Percentiles rank a stretch among this genome's conserved stretches.
phyloP scores from a whole-genome alignment of 106 monocot genomes.

The Dendrobium chrysotoxum region DNA sequence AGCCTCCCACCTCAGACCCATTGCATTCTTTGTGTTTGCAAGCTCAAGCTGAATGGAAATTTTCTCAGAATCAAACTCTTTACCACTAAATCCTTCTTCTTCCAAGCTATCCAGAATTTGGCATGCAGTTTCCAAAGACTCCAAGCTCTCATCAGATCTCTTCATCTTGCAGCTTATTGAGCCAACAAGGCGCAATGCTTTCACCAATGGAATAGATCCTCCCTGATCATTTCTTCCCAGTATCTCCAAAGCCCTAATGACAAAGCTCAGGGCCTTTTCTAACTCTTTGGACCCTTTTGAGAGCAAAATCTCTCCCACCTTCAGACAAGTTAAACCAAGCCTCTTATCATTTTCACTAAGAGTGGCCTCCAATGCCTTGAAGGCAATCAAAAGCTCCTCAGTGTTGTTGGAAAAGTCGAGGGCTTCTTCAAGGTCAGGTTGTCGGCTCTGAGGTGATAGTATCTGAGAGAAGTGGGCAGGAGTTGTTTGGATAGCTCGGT shows the following conservation, averaged over 20 bases:
- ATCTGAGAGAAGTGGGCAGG: neutral
- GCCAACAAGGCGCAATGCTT: slow-evolving; percentile 54
- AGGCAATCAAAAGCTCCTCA: slow-evolving; percentile 32
- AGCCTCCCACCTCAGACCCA: slow-evolving; percentile 67
- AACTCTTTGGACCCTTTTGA: slow-evolving; percentile 22
- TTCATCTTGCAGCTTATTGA: slow-evolving; percentile 34
- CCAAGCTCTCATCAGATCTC: slow-evolving; percentile 59
- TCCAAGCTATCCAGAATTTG: slow-evolving; percentile 34
- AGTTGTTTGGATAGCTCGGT: neutral
- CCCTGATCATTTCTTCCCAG: slow-evolving; percentile 36
- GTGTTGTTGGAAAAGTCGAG: slow-evolving; percentile 28
- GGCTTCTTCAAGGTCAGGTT: neutral
- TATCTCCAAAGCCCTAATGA: slow-evolving; percentile 39
- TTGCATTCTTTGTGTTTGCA: slow-evolving; percentile 54
- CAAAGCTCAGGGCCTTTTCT: slow-evolving; percentile 47
- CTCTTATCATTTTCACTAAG: slow-evolving; percentile 15
- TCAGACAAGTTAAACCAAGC: slow-evolving; percentile 42
- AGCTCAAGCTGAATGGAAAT: slow-evolving; percentile 52
- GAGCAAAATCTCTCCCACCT: slow-evolving; percentile 47
- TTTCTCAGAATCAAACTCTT: slow-evolving; percentile 27
- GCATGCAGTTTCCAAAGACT: slow-evolving; percentile 49
- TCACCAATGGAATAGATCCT: slow-evolving; percentile 36
- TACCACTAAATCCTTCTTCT: slow-evolving; percentile 18
- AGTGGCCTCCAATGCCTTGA: slow-evolving; percentile 36
- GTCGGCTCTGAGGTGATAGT: neutral